Evolutionary conservation across 495 filamentous ascomycete species (phyloP).

Genomic region (Neurospora cerealis): DNA sequence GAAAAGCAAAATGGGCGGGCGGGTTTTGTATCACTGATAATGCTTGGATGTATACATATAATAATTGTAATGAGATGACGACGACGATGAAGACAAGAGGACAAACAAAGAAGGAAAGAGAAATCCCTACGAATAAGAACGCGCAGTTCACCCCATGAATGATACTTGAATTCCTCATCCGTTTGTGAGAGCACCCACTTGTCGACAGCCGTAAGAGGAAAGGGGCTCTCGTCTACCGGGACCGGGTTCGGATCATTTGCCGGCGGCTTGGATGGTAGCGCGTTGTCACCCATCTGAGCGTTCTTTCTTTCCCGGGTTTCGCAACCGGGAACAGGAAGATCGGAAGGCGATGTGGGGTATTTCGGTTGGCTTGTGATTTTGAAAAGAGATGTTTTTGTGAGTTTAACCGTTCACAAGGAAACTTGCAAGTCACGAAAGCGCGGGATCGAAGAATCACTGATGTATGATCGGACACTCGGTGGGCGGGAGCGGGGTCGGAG

Average conservation of each 20-base stretch:
- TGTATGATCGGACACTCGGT: not conserved
- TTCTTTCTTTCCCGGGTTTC: not conserved
- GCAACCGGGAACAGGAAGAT: not conserved
- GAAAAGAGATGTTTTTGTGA: not conserved
- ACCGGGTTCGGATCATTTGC: not conserved
- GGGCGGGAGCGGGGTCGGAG: not conserved
- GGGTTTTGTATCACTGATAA: not conserved
- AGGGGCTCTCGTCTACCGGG: conserved; percentile 33
- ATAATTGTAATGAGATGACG: not conserved
- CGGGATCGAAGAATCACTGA: not conserved
- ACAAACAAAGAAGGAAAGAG: conserved; percentile 2
- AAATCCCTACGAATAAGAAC: conserved; percentile 52
- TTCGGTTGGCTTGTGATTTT: not conserved
- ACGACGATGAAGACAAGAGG: not conserved
- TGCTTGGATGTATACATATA: not conserved
- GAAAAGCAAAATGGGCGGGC: not conserved
- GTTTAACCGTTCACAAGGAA: not conserved
- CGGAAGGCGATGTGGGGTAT: not conserved
- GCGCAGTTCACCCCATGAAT: conserved; percentile 60
- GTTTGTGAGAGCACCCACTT: conserved; percentile 54
- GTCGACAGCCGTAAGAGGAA: conserved; percentile 57
- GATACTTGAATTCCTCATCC: conserved; percentile 57
- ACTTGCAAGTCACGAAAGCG: not conserved
- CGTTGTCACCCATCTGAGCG: conserved; percentile 13
- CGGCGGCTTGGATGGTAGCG: not conserved